phyloP scores from a whole-genome alignment of 371 early-diverging fungal genomes.

The Mortierella sp. region DNA sequence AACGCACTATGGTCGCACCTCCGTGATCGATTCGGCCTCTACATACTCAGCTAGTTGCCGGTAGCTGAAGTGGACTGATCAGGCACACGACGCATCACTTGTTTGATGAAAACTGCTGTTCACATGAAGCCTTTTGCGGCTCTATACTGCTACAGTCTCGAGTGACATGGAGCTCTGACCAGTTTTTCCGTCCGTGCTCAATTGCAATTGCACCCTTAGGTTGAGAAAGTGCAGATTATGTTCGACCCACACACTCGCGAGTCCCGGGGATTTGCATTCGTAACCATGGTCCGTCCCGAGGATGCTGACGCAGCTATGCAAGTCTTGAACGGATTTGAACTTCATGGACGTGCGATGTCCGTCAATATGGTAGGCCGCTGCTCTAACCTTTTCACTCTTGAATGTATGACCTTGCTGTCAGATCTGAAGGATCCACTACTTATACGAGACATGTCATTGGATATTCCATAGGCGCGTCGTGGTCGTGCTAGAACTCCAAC shows the following conservation, averaged over 20 bases:
- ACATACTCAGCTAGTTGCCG: not conserved
- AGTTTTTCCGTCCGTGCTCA: too few species aligned
- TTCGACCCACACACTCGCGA: conserved; percentile 85
- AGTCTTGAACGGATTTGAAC: conserved; percentile 70
- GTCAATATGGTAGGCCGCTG: conserved; percentile 72
- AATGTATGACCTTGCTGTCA: too few species aligned
- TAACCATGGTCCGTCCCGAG: conserved; percentile 77
- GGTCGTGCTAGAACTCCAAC: conserved; percentile 86
- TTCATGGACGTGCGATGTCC: conserved; percentile 77
- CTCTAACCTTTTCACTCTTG: not conserved
- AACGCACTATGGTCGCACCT: not conserved
- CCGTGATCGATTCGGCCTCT: not conserved
- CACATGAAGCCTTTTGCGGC: not conserved
- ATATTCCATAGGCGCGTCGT: conserved; percentile 67
- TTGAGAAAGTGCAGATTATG: conserved; percentile 79
- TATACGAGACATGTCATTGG: too few species aligned
- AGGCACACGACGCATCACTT: not conserved
- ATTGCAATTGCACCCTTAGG: conserved; percentile 45
- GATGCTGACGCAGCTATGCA: conserved; percentile 81
- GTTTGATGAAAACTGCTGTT: not conserved
- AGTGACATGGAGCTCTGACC: too few species aligned
- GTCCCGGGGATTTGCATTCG: conserved; percentile 88
- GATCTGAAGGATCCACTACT: too few species aligned
- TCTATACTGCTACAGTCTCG: not conserved
- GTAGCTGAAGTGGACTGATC: not conserved